Conservation (phyloP, 1,139 yeast genomes). For the Blastobotrys niveus region DNA sequence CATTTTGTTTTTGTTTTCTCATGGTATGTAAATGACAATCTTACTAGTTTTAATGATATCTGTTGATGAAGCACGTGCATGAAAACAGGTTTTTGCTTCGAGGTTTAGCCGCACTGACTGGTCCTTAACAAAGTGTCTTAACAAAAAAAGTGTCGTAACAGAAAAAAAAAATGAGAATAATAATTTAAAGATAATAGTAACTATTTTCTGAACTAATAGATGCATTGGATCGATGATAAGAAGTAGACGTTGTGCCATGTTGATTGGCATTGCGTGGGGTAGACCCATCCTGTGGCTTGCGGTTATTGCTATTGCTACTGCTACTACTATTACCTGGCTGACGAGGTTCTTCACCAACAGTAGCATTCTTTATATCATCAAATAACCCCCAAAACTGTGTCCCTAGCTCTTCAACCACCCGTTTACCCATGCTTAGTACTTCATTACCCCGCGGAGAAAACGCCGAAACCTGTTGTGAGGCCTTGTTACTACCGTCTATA, state of each 20-base stretch:
- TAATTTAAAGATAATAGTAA: conserved; percentile 7
- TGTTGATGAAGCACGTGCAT: too few species aligned
- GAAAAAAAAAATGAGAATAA: too few species aligned
- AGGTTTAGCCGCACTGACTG: too few species aligned
- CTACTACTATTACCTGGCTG: not conserved
- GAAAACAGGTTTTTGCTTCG: too few species aligned
- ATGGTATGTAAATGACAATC: not conserved
- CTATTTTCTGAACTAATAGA: conserved; percentile 3
- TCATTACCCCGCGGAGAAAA: conserved; percentile 18
- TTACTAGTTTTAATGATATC: too few species aligned
- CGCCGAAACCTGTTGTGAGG: too few species aligned
- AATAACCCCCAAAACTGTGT: conserved; percentile 35
- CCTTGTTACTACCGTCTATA: too few species aligned
- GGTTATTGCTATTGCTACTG: conserved; percentile 5
- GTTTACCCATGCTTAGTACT: conserved; percentile 31
- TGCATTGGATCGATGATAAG: not conserved
- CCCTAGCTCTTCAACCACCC: conserved; percentile 35
- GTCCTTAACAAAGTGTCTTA: too few species aligned
- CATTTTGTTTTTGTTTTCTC: not conserved
- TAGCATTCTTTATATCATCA: conserved; percentile 28
- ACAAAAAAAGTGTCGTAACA: conserved; percentile 1
- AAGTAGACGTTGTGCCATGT: not conserved
- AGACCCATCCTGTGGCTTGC: conserved; percentile 4
- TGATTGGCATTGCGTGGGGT: not conserved
- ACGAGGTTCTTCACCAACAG: conserved; percentile 15